A percentile compares a stretch with the other conserved stretches of the same genome.
phyloP scores from a whole-genome alignment of 1,139 yeast species.

The Pichia sp. region DNA sequence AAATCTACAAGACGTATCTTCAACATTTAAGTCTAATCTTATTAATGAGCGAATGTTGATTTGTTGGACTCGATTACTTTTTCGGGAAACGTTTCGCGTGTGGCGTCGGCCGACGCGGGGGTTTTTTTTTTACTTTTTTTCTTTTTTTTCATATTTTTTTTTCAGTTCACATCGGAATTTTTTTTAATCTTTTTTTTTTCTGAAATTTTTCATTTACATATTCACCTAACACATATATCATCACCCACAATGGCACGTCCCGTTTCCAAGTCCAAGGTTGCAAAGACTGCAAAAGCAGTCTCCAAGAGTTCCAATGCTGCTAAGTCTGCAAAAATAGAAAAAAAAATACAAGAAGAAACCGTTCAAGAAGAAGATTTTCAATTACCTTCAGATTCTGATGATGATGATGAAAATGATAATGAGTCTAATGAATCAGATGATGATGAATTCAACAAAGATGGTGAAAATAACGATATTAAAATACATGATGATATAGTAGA shows the following conservation, averaged over 20 bases:
- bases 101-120: neutral
- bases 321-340: neutral
- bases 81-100: neutral
- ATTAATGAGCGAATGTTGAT: neutral
- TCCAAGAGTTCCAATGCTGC: neutral
- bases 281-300: neutral
- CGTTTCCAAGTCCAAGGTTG: neutral
- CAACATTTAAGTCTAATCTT: neutral
- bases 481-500: conserved; percentile 11
- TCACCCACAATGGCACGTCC: neutral
- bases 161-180: neutral
- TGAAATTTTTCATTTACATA: neutral
- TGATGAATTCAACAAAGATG: neutral
- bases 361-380: conserved; percentile 11
- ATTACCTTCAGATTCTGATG: conserved; percentile 16
- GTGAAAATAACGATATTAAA: neutral
- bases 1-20: neutral
- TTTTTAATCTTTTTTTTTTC: neutral
- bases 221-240: neutral
- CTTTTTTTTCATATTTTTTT: neutral
- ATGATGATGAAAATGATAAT: conserved; percentile 16
- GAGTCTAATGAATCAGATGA: conserved; percentile 8
- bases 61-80: neutral
- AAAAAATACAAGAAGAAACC: conserved; percentile 2
- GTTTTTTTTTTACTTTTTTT: neutral